These are phyloP conservation scores for Beauveria australis DNA, from an alignment of 2,329 filamentous ascomycete species.

Conservation along the genomic window DNA sequence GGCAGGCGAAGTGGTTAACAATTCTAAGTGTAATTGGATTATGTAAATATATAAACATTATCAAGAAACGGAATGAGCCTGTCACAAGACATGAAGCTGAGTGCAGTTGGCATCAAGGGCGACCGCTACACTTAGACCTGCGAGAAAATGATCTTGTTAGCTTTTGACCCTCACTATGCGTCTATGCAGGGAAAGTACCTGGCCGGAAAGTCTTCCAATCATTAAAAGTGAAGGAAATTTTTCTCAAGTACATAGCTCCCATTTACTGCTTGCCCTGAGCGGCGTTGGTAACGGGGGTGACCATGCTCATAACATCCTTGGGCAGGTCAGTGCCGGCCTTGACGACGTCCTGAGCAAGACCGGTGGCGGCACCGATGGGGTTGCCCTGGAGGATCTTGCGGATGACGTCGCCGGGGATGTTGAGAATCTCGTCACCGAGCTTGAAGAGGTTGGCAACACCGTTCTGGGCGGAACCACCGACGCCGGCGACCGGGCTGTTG, in stretches of 20 bases:
- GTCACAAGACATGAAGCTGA: no score
- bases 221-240: no score
- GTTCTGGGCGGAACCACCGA: constrained; percentile 8
- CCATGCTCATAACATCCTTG: constrained; percentile 2
- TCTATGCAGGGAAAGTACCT: neutral
- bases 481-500: neutral
- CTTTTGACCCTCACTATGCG: no score
- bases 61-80: no score
- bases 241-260: no score
- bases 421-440: constrained; percentile 12
- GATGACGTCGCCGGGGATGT: constrained; percentile 13
- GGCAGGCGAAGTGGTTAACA: no score
- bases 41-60: no score
- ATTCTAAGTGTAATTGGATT: no score
- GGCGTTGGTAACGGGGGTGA: neutral
- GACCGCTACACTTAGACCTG: no score
- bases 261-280: neutral
- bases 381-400: constrained; percentile 1
- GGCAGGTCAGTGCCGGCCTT: constrained; percentile 5
- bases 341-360: neutral
- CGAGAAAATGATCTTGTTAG: no score
- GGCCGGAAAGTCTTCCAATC: neutral
- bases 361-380: constrained; percentile 3
- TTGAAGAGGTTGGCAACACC: constrained; percentile 13
- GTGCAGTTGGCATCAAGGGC: no score